Evolutionary conservation across 768 basidiomycete genomes (phyloP).

Genomic region (Tylopilus vinaceipallidus): DNA sequence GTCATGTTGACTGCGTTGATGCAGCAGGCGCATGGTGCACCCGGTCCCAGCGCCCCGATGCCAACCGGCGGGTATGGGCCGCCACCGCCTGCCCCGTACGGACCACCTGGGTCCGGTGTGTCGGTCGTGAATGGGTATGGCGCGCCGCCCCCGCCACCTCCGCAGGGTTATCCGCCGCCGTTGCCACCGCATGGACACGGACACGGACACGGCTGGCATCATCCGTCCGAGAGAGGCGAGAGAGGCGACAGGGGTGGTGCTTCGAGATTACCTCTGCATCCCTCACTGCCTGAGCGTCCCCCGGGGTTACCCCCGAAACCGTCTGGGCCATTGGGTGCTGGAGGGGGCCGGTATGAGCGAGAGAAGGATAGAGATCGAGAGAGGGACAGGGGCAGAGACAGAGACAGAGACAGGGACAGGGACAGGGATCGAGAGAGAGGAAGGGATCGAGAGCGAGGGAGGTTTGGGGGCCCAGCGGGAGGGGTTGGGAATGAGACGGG

Average conservation of each 20-base stretch:
- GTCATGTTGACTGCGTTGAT: conserved; percentile 32
- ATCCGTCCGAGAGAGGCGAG: conserved; percentile 16
- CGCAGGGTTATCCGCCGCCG: conserved; percentile 20
- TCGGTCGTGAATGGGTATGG: conserved; percentile 17
- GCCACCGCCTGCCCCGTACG: conserved; percentile 14
- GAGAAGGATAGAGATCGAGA: conserved; percentile 9
- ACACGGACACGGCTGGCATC: conserved; percentile 11
- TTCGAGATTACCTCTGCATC: conserved; percentile 9
- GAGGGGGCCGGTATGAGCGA: conserved; percentile 20
- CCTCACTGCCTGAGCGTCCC: conserved; percentile 23
- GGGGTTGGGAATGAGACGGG: conserved; percentile 6
- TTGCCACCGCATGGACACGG: conserved; percentile 10
- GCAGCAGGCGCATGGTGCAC: conserved; percentile 22
- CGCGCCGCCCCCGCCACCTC: conserved; percentile 9
- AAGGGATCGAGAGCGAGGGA: conserved; percentile 21
- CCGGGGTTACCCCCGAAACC: conserved; percentile 22
- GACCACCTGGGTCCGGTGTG: conserved; percentile 9
- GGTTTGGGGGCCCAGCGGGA: conserved; percentile 9
- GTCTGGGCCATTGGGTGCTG: conserved; percentile 8
- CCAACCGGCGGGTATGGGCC: conserved; percentile 11
- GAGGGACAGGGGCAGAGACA: conserved; percentile 4
- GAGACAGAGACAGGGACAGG: not conserved
- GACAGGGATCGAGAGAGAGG: conserved; percentile 10
- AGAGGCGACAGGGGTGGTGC: conserved; percentile 8
- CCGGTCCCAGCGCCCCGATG: conserved; percentile 1